A percentile compares a stretch with the other conserved stretches of the same genome.
Conservation (phyloP, 108 stramenopile species). For the Pseudonitzschia pungens region DNA sequence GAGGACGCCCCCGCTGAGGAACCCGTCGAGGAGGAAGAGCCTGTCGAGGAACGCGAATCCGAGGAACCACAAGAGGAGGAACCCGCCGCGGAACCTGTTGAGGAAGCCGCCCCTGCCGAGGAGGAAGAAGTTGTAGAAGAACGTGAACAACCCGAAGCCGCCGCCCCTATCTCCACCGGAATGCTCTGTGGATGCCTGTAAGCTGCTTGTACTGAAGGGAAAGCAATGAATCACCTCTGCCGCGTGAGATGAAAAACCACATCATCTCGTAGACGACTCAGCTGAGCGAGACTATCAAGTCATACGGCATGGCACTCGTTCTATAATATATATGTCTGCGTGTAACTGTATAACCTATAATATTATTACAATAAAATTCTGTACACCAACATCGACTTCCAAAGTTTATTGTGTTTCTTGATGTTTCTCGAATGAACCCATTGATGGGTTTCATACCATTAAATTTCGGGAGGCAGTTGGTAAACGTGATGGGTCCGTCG, state of each 20-base stretch:
- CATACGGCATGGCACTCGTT: no score
- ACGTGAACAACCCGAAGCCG: constrained; percentile 33
- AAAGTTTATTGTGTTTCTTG: no score
- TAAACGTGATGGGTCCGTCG: no score
- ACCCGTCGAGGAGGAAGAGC: constrained; percentile 17
- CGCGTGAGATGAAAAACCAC: background rate
- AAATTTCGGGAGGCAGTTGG: no score
- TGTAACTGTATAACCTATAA: no score
- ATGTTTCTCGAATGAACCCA: no score
- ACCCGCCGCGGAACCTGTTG: constrained; percentile 9
- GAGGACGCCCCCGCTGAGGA: constrained; percentile 27
- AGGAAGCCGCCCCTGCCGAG: constrained; percentile 19
- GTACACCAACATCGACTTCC: no score
- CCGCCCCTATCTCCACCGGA: constrained; percentile 12
- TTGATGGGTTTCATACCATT: no score
- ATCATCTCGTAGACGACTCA: no score
- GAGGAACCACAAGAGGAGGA: constrained; percentile 15
- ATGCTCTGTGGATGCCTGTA: constrained; percentile 33
- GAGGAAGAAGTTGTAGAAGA: background rate
- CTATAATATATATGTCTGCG: no score
- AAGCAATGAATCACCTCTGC: background rate
- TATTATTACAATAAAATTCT: no score
- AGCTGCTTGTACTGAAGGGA: background rate
- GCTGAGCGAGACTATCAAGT: no score
- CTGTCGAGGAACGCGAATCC: background rate